These are phyloP conservation scores for Beauveria varroae DNA, from an alignment of 2,329 filamentous ascomycete genomes.

Conservation along the genomic window DNA sequence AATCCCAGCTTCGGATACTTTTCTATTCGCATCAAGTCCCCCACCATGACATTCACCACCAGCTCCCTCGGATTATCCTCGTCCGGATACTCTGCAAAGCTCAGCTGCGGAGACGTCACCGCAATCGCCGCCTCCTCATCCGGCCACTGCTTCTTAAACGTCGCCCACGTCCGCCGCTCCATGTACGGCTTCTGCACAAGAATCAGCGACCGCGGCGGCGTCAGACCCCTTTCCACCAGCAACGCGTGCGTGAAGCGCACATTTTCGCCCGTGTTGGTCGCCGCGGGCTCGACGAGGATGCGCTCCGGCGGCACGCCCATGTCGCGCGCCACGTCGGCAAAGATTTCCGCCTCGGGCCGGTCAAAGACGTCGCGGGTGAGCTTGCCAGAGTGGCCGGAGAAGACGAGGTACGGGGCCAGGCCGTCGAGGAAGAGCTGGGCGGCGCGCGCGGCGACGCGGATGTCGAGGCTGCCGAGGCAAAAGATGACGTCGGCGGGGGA, in stretches of 20 bases:
- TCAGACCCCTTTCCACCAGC: constrained; percentile 21
- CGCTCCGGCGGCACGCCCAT: constrained; percentile 31
- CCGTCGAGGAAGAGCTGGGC: constrained; percentile 35
- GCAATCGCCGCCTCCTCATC: constrained; percentile 24
- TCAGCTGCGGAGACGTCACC: constrained; percentile 33
- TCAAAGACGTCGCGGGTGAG: constrained; percentile 32
- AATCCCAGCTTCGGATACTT: constrained; percentile 36
- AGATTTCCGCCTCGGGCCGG: constrained; percentile 34
- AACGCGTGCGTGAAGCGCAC: constrained; percentile 35
- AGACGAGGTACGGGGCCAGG: constrained; percentile 32
- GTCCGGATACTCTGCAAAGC: constrained; percentile 34
- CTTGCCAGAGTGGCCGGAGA: constrained; percentile 34
- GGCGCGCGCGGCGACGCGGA: constrained; percentile 34
- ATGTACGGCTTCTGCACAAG: constrained; percentile 43
- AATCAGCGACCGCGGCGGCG: constrained; percentile 25
- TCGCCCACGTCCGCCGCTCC: constrained; percentile 39
- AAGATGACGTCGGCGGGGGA: constrained; percentile 34
- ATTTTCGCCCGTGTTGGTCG: constrained; percentile 41
- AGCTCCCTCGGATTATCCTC: constrained; percentile 32
- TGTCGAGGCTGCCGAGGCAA: constrained; percentile 40
- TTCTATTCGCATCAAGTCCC: constrained; percentile 34
- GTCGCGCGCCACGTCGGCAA: constrained; percentile 30
- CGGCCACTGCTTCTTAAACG: constrained; percentile 40
- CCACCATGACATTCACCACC: constrained; percentile 37
- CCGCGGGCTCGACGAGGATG: constrained; percentile 32